These are phyloP conservation scores for Plasmodium knowlesi DNA, from an alignment of 169 alveolate species.

Conservation along the genomic window DNA sequence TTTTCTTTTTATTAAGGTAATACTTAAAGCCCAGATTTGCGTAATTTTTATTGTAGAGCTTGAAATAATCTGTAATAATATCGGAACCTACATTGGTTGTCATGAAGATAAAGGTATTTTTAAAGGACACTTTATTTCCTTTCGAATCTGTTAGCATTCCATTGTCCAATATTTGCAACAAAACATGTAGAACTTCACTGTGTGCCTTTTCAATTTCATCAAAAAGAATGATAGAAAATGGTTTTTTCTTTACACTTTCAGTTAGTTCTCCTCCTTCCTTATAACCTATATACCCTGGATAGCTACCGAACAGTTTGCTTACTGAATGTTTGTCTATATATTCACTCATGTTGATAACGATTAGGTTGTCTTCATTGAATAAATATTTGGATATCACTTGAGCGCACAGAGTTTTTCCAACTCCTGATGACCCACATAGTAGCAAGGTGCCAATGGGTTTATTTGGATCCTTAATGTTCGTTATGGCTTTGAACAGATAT, in stretches of 20 bases:
- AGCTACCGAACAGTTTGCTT: constrained; percentile 91
- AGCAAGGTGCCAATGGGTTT: constrained; percentile 91
- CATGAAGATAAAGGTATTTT: constrained; percentile 89
- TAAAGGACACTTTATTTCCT: constrained; percentile 88
- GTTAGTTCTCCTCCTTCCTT: constrained; percentile 93
- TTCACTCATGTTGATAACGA: constrained; percentile 93
- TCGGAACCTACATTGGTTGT: constrained; percentile 90
- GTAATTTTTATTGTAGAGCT: constrained; percentile 56
- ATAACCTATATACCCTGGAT: constrained; percentile 94
- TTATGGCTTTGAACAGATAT: constrained; percentile 84
- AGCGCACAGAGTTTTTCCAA: constrained; percentile 92
- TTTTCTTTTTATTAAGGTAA: constrained; percentile 10
- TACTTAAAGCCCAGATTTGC: constrained; percentile 58
- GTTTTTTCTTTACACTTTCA: constrained; percentile 85
- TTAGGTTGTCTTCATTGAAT: constrained; percentile 83
- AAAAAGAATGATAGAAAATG: constrained; percentile 88
- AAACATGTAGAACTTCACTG: constrained; percentile 85
- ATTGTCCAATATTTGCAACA: constrained; percentile 87
- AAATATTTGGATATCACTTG: constrained; percentile 89
- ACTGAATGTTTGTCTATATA: constrained; percentile 92
- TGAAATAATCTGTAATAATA: constrained; percentile 77
- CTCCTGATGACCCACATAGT: constrained; percentile 92
- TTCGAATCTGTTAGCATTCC: constrained; percentile 90
- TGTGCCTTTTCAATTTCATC: constrained; percentile 94
- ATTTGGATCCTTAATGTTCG: constrained; percentile 89